Evolutionary conservation across 176 grass and related monocot species (phyloP).

Genomic region (Oryza glaberrima): DNA sequence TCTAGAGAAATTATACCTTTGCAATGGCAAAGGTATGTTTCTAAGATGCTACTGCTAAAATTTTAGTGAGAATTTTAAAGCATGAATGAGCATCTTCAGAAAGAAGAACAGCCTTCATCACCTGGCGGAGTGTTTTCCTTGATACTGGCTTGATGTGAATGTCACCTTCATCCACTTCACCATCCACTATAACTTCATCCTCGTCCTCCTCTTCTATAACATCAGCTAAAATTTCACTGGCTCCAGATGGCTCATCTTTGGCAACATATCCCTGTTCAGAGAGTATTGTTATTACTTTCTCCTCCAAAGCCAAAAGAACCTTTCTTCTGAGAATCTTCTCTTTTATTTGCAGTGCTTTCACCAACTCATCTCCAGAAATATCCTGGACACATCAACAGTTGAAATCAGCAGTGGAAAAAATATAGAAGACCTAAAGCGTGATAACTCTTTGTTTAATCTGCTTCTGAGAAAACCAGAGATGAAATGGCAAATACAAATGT

Average conservation of each 20-base stretch:
- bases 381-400: conserved; percentile 67
- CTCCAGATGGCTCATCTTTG: conserved; percentile 58
- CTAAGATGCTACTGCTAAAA: too few species aligned
- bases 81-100: neutral
- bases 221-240: conserved; percentile 62
- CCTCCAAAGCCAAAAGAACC: conserved; percentile 81
- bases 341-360: conserved; percentile 94
- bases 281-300: conserved; percentile 86
- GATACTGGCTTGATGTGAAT: conserved; percentile 87
- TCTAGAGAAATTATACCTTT: too few species aligned
- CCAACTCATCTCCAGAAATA: conserved; percentile 88
- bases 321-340: conserved; percentile 90
- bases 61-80: too few species aligned
- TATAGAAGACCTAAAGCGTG: conserved; percentile 2
- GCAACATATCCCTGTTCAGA: conserved; percentile 86
- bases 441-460: neutral
- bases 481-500: conserved; percentile 24
- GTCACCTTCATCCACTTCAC: conserved; percentile 98
- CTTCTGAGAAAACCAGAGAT: neutral
- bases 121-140: conserved; percentile 66
- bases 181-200: conserved; percentile 85
- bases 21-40: too few species aligned
- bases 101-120: conserved; percentile 39
- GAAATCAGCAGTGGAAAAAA: conserved; percentile 23
- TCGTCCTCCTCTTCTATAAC: conserved; percentile 76